Evolutionary conservation across 2,329 filamentous ascomycete genomes (phyloP).

Genomic region (Nemania sp.): DNA sequence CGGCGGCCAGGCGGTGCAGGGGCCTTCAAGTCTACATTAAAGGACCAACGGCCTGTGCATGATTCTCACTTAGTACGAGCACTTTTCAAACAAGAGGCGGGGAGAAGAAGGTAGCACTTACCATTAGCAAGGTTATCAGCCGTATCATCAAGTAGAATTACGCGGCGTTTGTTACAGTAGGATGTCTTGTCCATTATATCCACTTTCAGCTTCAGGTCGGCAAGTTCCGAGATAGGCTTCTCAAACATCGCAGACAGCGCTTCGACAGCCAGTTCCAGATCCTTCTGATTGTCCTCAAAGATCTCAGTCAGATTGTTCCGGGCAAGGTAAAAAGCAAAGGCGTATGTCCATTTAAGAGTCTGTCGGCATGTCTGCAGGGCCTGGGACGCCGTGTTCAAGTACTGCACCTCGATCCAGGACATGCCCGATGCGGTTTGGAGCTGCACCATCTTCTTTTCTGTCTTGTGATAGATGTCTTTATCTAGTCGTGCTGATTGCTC

Average conservation of each 20-base stretch:
- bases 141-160: slow-evolving; percentile 89
- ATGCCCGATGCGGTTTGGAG: slow-evolving; percentile 91
- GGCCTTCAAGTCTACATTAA: slow-evolving; percentile 39
- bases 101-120: slow-evolving; percentile 48
- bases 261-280: slow-evolving; percentile 95
- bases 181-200: slow-evolving; percentile 99
- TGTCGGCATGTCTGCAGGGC: slow-evolving; percentile 96
- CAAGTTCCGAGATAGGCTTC: slow-evolving; percentile 86
- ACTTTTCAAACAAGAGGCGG: neutral
- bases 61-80: slow-evolving; percentile 2
- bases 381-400: slow-evolving; percentile 89
- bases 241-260: slow-evolving; percentile 99
- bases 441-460: slow-evolving; percentile 98
- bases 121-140: slow-evolving; percentile 88
- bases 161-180: slow-evolving; percentile 89
- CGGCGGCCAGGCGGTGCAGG: slow-evolving; percentile 19
- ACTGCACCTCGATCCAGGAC: slow-evolving; percentile 99
- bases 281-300: slow-evolving; percentile 98
- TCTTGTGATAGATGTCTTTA: slow-evolving; percentile 94
- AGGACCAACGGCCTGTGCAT: slow-evolving; percentile 37
- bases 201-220: slow-evolving; percentile 87
- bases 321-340: slow-evolving; percentile 96
- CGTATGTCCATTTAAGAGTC: slow-evolving; percentile 98
- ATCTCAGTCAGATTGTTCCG: slow-evolving; percentile 96
- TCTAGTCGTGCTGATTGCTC: slow-evolving; percentile 96